A percentile compares a stretch with the other conserved stretches of the same genome.
Conservation (phyloP, 1,284 basidiomycete species). For the Austroboletus olivaceoglutinosus region DNA sequence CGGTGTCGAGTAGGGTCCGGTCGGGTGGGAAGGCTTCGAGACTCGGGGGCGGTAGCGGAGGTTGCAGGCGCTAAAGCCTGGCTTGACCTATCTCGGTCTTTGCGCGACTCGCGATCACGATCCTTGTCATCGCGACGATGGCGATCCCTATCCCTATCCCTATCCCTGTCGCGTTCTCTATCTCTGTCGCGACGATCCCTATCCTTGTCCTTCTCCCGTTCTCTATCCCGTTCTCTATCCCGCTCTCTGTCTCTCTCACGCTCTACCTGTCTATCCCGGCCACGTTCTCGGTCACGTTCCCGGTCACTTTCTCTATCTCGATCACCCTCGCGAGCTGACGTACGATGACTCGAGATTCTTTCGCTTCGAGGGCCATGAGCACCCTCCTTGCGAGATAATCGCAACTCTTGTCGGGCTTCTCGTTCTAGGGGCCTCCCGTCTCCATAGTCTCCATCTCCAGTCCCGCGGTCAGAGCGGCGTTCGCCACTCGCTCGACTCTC, state of each 20-base stretch:
- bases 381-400: constrained; percentile 40
- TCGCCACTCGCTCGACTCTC: constrained; percentile 72
- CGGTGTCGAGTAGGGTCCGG: constrained; percentile 60
- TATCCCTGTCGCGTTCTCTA: constrained; percentile 41
- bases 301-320: constrained; percentile 49
- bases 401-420: constrained; percentile 44
- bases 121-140: constrained; percentile 39
- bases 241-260: constrained; percentile 45
- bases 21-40: constrained; percentile 53
- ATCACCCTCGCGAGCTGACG: constrained; percentile 31
- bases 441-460: constrained; percentile 41
- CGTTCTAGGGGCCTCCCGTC: constrained; percentile 55
- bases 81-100: constrained; percentile 50
- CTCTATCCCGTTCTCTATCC: constrained; percentile 40
- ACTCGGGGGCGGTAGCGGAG: constrained; percentile 38
- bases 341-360: constrained; percentile 40
- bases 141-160: constrained; percentile 36
- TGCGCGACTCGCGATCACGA: constrained; percentile 43
- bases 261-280: constrained; percentile 43
- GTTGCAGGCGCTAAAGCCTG: constrained; percentile 33
- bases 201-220: constrained; percentile 42
- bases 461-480: constrained; percentile 52
- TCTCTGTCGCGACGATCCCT: constrained; percentile 42
- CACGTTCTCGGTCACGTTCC: constrained; percentile 44
- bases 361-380: constrained; percentile 47